A percentile compares a stretch with the other conserved stretches of the same genome.
Evolutionary conservation across 2,329 filamentous ascomycete species (phyloP).

Genomic region (Botrytis medusae): DNA sequence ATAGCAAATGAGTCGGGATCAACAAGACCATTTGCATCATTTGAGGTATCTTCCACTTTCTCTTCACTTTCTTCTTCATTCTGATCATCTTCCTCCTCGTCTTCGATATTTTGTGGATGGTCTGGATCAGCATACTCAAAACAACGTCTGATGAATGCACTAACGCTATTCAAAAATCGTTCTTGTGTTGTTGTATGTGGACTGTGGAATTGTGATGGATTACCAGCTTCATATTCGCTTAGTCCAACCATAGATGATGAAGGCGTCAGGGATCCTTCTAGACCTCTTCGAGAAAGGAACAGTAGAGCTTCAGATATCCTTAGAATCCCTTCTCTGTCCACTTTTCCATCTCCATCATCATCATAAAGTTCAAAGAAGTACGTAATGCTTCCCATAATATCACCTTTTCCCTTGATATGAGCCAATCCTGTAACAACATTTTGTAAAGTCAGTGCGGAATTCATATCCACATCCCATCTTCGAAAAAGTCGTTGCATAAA

Average conservation of each 20-base stretch:
- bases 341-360: slow-evolving; percentile 84
- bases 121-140: slow-evolving; percentile 98
- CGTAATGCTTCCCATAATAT: slow-evolving; percentile 96
- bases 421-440: slow-evolving; percentile 91
- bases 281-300: slow-evolving; percentile 85
- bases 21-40: slow-evolving; percentile 38
- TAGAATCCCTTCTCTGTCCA: slow-evolving; percentile 92
- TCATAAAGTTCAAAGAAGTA: slow-evolving; percentile 99
- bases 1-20: slow-evolving; percentile 66
- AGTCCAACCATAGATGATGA: slow-evolving; percentile 58
- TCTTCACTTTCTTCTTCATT: slow-evolving; percentile 28
- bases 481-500: slow-evolving; percentile 86
- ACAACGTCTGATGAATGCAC: slow-evolving; percentile 91
- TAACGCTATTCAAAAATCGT: slow-evolving; percentile 87
- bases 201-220: slow-evolving; percentile 38
- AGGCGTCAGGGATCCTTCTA: slow-evolving; percentile 73
- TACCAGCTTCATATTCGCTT: slow-evolving; percentile 44
- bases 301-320: slow-evolving; percentile 91
- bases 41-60: slow-evolving; percentile 40
- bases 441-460: slow-evolving; percentile 78
- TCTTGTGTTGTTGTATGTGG: slow-evolving; percentile 70
- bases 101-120: slow-evolving; percentile 57
- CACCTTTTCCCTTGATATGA: slow-evolving; percentile 85
- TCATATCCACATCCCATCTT: slow-evolving; percentile 81
- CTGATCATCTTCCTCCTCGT: slow-evolving; percentile 2